phyloP scores from a whole-genome alignment of 2,329 filamentous ascomycete genomes.

The Aspergillus pseudoviridinutans region DNA sequence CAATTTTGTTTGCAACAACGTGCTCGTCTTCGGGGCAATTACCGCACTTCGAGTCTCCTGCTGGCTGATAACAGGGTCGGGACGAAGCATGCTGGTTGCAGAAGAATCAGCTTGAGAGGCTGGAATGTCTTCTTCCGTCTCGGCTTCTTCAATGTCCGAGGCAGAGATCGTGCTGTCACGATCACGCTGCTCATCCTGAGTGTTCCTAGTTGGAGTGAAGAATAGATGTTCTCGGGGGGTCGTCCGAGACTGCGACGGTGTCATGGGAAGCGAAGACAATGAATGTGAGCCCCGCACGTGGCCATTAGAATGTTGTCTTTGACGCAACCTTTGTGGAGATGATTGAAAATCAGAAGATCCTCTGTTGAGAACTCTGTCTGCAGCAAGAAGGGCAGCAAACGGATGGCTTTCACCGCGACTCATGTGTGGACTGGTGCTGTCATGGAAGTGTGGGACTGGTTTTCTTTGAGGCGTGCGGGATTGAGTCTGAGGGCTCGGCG shows the following conservation, averaged over 20 bases:
- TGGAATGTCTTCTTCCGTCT: constrained; percentile 62
- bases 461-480: constrained; percentile 44
- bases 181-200: constrained; percentile 53
- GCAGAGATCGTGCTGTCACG: constrained; percentile 83
- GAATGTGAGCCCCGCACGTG: constrained; percentile 77
- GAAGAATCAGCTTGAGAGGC: constrained; percentile 75
- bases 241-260: constrained; percentile 58
- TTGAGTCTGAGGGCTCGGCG: constrained; percentile 56
- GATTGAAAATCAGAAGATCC: constrained; percentile 71
- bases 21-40: constrained; percentile 42
- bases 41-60: constrained; percentile 29
- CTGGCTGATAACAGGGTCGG: constrained; percentile 45
- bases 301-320: constrained; percentile 50
- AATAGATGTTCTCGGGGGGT: constrained; percentile 51
- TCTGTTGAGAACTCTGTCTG: constrained; percentile 72
- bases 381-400: constrained; percentile 72
- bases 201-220: constrained; percentile 57
- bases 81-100: constrained; percentile 69
- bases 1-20: constrained; percentile 57
- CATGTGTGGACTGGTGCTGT: constrained; percentile 36
- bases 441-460: constrained; percentile 37
- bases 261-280: constrained; percentile 77
- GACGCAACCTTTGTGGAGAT: constrained; percentile 56
- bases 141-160: constrained; percentile 49
- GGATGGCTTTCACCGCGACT: constrained; percentile 55